Evolutionary conservation across 2,329 filamentous ascomycete species (phyloP).

Genomic region (Cadophora sp.): DNA sequence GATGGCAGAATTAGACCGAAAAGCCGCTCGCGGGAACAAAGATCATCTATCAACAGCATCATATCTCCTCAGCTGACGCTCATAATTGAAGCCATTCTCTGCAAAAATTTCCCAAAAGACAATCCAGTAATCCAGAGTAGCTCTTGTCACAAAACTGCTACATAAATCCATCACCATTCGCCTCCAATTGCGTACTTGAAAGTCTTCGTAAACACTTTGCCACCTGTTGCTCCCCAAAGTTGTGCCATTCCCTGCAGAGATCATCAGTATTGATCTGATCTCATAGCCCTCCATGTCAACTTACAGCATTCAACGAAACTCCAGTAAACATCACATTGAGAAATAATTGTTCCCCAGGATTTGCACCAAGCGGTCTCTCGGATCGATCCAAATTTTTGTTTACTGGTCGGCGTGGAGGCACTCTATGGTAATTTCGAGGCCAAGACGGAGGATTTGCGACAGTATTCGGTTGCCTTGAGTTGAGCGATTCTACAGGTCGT

Average conservation of each 20-base stretch:
- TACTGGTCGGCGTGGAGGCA: conserved; percentile 55
- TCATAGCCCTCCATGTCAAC: conserved; percentile 29
- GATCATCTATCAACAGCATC: no score
- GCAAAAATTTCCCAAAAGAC: neutral
- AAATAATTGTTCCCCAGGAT: conserved; percentile 53
- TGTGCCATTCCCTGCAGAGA: conserved; percentile 47
- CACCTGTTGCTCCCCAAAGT: conserved; percentile 57
- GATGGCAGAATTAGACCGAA: no score
- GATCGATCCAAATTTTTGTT: conserved; percentile 51
- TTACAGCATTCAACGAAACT: conserved; percentile 51
- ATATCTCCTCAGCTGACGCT: no score
- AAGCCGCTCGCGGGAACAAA: no score
- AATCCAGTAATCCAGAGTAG: neutral
- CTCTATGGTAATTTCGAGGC: conserved; percentile 54
- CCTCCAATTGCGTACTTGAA: conserved; percentile 61
- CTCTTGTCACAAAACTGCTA: neutral
- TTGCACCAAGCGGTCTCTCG: conserved; percentile 52
- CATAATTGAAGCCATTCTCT: neutral
- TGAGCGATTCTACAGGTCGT: conserved; percentile 4
- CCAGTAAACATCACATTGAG: conserved; percentile 58
- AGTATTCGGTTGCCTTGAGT: neutral
- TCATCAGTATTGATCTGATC: conserved; percentile 2
- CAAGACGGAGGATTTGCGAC: conserved; percentile 48
- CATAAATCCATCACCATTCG: conserved; percentile 47
- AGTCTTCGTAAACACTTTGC: conserved; percentile 53